Conservation (phyloP, 495 filamentous ascomycete species). For the Elasticomyces elasticus region DNA sequence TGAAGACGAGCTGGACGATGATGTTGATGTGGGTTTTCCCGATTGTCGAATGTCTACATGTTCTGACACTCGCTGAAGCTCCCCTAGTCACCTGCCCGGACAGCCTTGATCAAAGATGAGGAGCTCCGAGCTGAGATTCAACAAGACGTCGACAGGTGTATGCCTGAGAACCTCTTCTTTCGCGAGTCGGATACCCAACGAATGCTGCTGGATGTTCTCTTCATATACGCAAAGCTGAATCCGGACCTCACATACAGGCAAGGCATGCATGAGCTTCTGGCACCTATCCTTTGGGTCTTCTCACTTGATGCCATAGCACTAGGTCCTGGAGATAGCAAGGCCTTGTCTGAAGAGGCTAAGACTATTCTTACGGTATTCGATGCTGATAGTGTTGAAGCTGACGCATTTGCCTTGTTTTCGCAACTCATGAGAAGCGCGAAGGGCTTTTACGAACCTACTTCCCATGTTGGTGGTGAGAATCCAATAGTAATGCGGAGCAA, state of each 20-base stretch:
- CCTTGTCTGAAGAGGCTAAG: slow-evolving; percentile 17
- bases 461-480: slow-evolving; percentile 45
- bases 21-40: slow-evolving; percentile 54
- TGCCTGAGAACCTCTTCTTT: slow-evolving; percentile 89
- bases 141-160: slow-evolving; percentile 88
- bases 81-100: slow-evolving; percentile 68
- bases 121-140: slow-evolving; percentile 74
- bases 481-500: slow-evolving; percentile 79
- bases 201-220: slow-evolving; percentile 71
- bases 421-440: slow-evolving; percentile 78
- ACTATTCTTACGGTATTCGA: slow-evolving; percentile 51
- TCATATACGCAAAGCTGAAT: slow-evolving; percentile 91
- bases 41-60: not conserved
- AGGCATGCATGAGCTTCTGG: slow-evolving; percentile 94
- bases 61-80: slow-evolving; percentile 37
- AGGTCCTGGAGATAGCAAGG: slow-evolving; percentile 16
- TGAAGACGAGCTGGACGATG: slow-evolving; percentile 74
- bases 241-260: slow-evolving; percentile 82
- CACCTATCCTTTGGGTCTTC: slow-evolving; percentile 82
- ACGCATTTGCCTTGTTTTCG: slow-evolving; percentile 78
- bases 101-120: slow-evolving; percentile 75
- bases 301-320: slow-evolving; percentile 66
- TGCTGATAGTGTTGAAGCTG: slow-evolving; percentile 68
- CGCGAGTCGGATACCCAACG: slow-evolving; percentile 66
- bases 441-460: slow-evolving; percentile 64